Conservation (phyloP, 2,329 filamentous ascomycete species). For the Aotearoamyces nothofagi region DNA sequence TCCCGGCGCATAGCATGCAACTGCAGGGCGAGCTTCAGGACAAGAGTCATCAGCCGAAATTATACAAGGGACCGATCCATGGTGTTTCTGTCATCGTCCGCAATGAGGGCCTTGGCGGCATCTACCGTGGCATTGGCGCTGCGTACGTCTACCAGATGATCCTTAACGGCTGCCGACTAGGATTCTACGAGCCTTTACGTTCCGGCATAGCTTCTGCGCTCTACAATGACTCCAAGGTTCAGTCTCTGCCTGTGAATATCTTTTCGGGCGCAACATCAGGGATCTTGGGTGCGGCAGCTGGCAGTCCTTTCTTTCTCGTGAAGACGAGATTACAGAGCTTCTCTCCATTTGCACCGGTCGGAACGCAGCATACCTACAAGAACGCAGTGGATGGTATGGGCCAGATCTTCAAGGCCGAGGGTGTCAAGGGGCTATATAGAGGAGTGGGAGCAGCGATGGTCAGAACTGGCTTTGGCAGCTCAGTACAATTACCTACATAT, state of each 20-base stretch:
- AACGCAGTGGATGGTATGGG: slow-evolving; percentile 72
- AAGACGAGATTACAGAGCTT: slow-evolving; percentile 93
- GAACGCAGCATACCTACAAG: slow-evolving; percentile 88
- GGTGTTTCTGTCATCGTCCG: slow-evolving; percentile 79
- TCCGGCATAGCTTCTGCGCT: slow-evolving; percentile 51
- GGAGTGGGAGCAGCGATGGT: slow-evolving; percentile 92
- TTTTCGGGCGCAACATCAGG: slow-evolving; percentile 81
- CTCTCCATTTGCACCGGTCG: slow-evolving; percentile 83
- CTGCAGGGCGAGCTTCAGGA: slow-evolving; percentile 88
- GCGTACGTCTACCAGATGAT: slow-evolving; percentile 95
- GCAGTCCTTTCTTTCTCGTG: slow-evolving; percentile 93
- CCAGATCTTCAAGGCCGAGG: slow-evolving; percentile 67
- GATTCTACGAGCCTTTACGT: slow-evolving; percentile 95
- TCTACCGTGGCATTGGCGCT: slow-evolving; percentile 79
- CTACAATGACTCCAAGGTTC: slow-evolving; percentile 56
- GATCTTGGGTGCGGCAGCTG: slow-evolving; percentile 80
- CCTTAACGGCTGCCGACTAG: slow-evolving; percentile 88
- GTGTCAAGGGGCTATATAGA: slow-evolving; percentile 69
- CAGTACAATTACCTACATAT: slow-evolving; percentile 92
- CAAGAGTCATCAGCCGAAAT: slow-evolving; percentile 68
- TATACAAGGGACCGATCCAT: slow-evolving; percentile 86
- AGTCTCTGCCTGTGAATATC: slow-evolving; percentile 85
- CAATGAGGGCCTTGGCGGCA: slow-evolving; percentile 74
- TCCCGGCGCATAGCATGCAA: slow-evolving; percentile 60
- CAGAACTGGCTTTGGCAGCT: slow-evolving; percentile 86